Base-by-base conservation (phyloP, 2,329 filamentous ascomycete genomes). In the Ramularia endophylla region DNA sequence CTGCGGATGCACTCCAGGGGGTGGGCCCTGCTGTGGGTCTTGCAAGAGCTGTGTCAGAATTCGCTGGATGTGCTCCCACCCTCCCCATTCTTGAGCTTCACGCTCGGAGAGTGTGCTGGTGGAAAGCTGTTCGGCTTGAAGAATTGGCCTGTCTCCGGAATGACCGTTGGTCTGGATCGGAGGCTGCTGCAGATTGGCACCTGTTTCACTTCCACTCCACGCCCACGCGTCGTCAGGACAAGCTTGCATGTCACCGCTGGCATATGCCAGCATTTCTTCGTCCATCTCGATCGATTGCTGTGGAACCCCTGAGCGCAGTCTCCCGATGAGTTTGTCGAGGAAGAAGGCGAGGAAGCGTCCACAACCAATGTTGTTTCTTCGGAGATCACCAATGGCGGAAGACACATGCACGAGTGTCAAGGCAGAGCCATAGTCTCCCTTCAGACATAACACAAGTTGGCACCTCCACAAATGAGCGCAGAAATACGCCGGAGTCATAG, bases 401-500 rank as follows among this genome's bases (percentile, higher is more conserved):
- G 84, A 77, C 1, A 83, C 80, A 40, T 85, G 78, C 8, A 90
- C 73, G 52, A 89, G 87, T 2, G 78, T 77, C 8, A 82, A 65
- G 0, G 90, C 89, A 2, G 81, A 74, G 4, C 83, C 77, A 57
- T 83, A 85, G 38, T 87, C 81, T 30, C 81, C 81, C 1, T 78
- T 77, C 38, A 94, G 78, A 16, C 90, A 76, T 4, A 95, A 71
- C 42, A 95, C 80, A 1, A 97, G 73, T 2, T 85, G 75, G 57
- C 85, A 94, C 16, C 90, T 83, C 78, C 94, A 95, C 32, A 95
- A 73, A 60, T 97, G 92, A 11, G 79, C 80, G 42, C 87, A 85
- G 7, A 94, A 72, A 52, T 90, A 77, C 3, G 83, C 79, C 1
- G 83, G 87, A 3, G 87, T 80, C 8, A 81, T 78, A 25, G 80